Percentiles rank a stretch among this genome's conserved stretches.
phyloP scores from a whole-genome alignment of 192 early-diverging fungal species.

The Diversispora epigaea region DNA sequence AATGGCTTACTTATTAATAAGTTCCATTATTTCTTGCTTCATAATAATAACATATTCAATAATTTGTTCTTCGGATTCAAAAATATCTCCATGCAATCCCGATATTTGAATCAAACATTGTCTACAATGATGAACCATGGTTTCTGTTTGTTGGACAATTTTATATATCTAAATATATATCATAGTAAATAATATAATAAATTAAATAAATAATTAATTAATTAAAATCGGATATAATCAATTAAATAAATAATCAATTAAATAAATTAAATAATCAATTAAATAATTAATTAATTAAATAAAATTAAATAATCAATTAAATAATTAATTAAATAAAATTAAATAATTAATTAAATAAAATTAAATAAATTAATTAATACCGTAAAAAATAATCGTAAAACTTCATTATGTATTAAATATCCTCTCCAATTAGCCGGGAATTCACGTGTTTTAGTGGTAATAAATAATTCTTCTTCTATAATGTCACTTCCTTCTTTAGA shows the following conservation, averaged over 20 bases:
- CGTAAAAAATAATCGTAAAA: slow-evolving; percentile 64
- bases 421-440: slow-evolving; percentile 56
- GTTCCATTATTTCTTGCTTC: slow-evolving; percentile 52
- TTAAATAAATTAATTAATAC: slow-evolving; percentile 36
- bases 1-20: slow-evolving; percentile 53
- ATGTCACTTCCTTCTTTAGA: slow-evolving; percentile 38
- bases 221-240: too few species aligned
- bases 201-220: not conserved
- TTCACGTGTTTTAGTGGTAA: not conserved
- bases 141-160: slow-evolving; percentile 48
- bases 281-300: too few species aligned
- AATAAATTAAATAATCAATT: not conserved
- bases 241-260: not conserved
- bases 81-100: slow-evolving; percentile 58
- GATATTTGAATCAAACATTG: slow-evolving; percentile 67
- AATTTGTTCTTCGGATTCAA: slow-evolving; percentile 45
- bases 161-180: slow-evolving; percentile 41
- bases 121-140: slow-evolving; percentile 49
- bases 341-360: not conserved
- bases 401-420: slow-evolving; percentile 54
- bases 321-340: not conserved
- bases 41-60: slow-evolving; percentile 54
- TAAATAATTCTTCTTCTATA: slow-evolving; percentile 36
- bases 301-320: not conserved
- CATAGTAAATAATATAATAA: too few species aligned